Conservation (phyloP, 306 rosid genomes). For the Parietaria judaica region DNA sequence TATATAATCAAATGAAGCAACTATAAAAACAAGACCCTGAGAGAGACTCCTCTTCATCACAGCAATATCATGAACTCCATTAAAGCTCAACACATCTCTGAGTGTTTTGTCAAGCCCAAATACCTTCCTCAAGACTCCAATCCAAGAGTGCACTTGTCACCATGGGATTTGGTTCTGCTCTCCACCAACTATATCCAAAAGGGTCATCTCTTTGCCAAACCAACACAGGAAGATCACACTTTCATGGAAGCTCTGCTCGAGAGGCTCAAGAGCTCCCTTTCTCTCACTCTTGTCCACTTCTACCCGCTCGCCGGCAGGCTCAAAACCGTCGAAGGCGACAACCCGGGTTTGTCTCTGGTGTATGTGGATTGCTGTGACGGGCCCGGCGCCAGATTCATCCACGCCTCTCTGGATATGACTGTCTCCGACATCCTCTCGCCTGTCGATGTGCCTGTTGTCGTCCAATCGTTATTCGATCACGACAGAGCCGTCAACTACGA, state of each 20-base stretch:
- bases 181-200: slow-evolving; percentile 49
- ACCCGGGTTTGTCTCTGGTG: not conserved
- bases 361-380: slow-evolving; percentile 4
- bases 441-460: slow-evolving; percentile 16
- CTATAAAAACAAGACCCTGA: not conserved
- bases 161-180: slow-evolving; percentile 37
- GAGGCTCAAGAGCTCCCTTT: slow-evolving; percentile 43
- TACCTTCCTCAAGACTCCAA: slow-evolving; percentile 12
- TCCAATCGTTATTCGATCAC: slow-evolving; percentile 34
- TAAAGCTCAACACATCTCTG: slow-evolving; percentile 12
- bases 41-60: not conserved
- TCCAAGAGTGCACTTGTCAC: slow-evolving; percentile 28
- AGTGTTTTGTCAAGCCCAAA: slow-evolving; percentile 27
- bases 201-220: slow-evolving; percentile 57
- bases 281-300: slow-evolving; percentile 46
- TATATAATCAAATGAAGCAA: too few relatives aligned
- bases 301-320: slow-evolving; percentile 33
- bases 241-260: slow-evolving; percentile 25
- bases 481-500: slow-evolving; percentile 32
- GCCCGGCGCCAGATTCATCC: slow-evolving; percentile 14
- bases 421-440: slow-evolving; percentile 32
- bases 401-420: slow-evolving; percentile 21
- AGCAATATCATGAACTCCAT: not conserved
- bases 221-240: slow-evolving; percentile 4
- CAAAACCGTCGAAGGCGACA: not conserved